Conservation (phyloP, 768 basidiomycete genomes). For the Megacollybia marginata region DNA sequence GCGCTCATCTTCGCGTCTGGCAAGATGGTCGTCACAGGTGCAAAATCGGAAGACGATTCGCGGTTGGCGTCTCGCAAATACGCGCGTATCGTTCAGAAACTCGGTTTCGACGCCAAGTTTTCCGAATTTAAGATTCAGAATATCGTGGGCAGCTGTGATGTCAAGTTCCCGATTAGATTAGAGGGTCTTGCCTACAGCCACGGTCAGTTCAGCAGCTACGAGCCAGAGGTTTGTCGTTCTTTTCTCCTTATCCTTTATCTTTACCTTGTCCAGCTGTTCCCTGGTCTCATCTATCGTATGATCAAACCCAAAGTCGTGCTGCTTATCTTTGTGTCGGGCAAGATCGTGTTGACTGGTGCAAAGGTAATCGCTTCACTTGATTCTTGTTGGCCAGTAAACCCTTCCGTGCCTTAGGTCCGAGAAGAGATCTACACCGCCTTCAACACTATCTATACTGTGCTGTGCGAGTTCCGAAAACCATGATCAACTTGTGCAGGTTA, state of each 20-base stretch:
- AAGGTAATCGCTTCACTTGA: constrained; percentile 55
- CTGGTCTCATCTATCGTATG: constrained; percentile 98
- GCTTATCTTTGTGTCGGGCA: constrained; percentile 97
- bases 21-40: constrained; percentile 99
- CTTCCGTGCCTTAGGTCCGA: constrained; percentile 62
- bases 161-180: constrained; percentile 96
- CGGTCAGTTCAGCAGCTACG: constrained; percentile 96
- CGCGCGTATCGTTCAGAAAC: constrained; percentile 98
- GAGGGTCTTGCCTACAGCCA: constrained; percentile 97
- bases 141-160: constrained; percentile 96
- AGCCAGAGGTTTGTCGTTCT: constrained; percentile 73
- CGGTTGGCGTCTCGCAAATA: constrained; percentile 96
- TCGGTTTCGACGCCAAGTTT: constrained; percentile 99
- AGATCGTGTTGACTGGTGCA: constrained; percentile 97
- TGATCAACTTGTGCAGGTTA: constrained; percentile 24
- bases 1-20: constrained; percentile 99
- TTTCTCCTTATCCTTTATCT: neutral
- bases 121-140: constrained; percentile 99
- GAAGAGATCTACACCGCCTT: constrained; percentile 99
- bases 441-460: constrained; percentile 98
- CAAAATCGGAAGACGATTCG: constrained; percentile 98
- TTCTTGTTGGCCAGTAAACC: constrained; percentile 34
- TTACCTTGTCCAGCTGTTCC: constrained; percentile 68
- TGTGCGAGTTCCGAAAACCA: constrained; percentile 92
- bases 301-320: constrained; percentile 99